These are phyloP conservation scores for Trichoderma polysporum DNA, from an alignment of 2,329 filamentous ascomycete genomes.

Conservation along the genomic window DNA sequence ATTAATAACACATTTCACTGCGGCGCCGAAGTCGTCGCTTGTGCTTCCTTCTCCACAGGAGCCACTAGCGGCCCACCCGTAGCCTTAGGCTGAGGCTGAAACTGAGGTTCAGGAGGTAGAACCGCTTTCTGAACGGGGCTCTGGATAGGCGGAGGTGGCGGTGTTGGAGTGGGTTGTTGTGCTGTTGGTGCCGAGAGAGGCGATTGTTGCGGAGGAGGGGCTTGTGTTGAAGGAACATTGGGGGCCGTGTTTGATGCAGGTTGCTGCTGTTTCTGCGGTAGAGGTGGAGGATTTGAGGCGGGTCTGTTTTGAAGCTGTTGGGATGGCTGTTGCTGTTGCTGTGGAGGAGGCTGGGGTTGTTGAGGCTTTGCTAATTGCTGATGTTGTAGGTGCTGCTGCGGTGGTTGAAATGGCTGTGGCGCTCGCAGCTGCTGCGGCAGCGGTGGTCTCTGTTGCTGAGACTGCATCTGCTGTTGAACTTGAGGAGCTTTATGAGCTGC, in stretches of 20 bases:
- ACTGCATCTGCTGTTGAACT: conserved; percentile 4
- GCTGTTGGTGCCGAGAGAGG: background rate
- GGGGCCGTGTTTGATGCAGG: background rate
- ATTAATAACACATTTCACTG: background rate
- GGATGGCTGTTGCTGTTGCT: background rate
- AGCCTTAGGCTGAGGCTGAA: background rate
- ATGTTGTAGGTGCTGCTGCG: background rate
- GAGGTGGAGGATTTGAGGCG: background rate
- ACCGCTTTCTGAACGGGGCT: background rate
- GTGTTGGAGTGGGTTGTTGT: background rate
- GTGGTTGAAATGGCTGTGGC: background rate
- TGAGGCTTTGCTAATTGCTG: background rate
- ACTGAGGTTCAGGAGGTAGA: background rate
- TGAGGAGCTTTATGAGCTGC: conserved; percentile 12
- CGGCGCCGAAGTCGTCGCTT: background rate
- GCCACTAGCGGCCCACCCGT: background rate
- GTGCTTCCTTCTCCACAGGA: background rate
- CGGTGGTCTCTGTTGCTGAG: conserved; percentile 5
- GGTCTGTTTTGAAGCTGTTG: background rate
- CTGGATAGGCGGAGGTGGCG: background rate
- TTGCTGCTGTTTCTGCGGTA: background rate
- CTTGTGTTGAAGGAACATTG: background rate
- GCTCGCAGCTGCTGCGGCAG: background rate
- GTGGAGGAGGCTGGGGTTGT: background rate
- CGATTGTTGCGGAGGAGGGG: background rate